phyloP scores from a whole-genome alignment of 1,139 yeast genomes.

The Diutina siamensis region DNA sequence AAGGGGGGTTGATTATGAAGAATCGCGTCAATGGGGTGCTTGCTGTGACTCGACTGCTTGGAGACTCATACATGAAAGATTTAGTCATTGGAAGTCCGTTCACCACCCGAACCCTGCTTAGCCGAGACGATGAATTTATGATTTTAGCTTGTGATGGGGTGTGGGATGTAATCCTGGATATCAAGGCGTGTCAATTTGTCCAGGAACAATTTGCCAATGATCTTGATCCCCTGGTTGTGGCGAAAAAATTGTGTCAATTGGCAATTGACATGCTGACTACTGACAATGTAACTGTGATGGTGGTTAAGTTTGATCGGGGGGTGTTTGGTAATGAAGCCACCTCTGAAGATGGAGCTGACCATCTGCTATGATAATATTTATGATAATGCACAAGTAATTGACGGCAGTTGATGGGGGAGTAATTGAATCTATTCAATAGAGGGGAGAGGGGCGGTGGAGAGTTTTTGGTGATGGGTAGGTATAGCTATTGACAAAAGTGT shows the following conservation, averaged over 20 bases:
- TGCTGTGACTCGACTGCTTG: constrained; percentile 89
- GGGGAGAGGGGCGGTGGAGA: no score
- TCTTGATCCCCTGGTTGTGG: constrained; percentile 49
- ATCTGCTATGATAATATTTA: background rate
- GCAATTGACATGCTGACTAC: constrained; percentile 78
- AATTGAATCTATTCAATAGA: no score
- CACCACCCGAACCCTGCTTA: constrained; percentile 77
- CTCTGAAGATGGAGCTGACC: background rate
- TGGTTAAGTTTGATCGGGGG: constrained; percentile 45
- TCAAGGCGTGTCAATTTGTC: constrained; percentile 66
- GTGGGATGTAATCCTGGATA: constrained; percentile 87
- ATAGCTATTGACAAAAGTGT: no score
- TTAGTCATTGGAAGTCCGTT: constrained; percentile 86
- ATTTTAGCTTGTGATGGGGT: constrained; percentile 91
- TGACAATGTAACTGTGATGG: constrained; percentile 92
- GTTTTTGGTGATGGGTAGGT: no score
- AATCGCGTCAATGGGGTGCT: constrained; percentile 92
- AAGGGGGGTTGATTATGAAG: constrained; percentile 83
- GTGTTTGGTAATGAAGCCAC: constrained; percentile 18
- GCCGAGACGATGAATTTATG: constrained; percentile 54
- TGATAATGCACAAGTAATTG: background rate
- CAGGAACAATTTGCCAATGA: constrained; percentile 24
- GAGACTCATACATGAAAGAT: constrained; percentile 89
- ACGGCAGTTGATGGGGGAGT: no score
- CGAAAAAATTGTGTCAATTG: constrained; percentile 53